Conservation (phyloP, 2,329 filamentous ascomycete species). For the Xylaria sp. region DNA sequence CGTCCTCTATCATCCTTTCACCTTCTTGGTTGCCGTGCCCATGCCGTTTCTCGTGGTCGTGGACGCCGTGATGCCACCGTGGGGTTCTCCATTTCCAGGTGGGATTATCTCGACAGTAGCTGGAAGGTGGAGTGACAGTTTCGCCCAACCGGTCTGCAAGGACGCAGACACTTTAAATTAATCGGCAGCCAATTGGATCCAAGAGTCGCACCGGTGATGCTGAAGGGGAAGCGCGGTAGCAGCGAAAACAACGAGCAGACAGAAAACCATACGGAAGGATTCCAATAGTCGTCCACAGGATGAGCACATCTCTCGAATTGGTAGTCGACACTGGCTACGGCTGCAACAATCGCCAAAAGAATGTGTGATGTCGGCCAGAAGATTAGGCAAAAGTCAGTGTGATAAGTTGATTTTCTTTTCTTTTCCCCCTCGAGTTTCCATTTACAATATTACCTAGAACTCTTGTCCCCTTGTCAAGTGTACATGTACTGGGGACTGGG, state of each 20-base stretch:
- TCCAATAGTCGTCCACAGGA: conserved; percentile 17
- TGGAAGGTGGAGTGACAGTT: conserved; percentile 38
- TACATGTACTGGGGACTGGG: conserved; percentile 18
- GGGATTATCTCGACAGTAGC: conserved; percentile 33
- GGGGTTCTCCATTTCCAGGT: conserved; percentile 25
- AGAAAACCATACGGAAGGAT: conserved; percentile 34
- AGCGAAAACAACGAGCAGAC: conserved; percentile 38
- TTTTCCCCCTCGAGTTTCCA: conserved; percentile 19
- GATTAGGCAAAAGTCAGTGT: conserved; percentile 35
- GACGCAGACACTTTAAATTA: conserved; percentile 45
- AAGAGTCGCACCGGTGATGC: conserved; percentile 43
- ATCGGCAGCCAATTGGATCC: conserved; percentile 46
- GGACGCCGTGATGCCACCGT: conserved; percentile 23
- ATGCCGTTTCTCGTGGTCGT: background rate
- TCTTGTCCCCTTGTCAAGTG: conserved; percentile 28
- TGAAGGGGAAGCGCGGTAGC: conserved; percentile 41
- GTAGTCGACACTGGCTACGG: conserved; percentile 26
- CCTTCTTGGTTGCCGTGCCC: conserved; percentile 16
- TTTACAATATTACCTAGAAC: conserved; percentile 20
- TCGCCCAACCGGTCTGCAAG: conserved; percentile 45
- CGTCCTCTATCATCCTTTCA: background rate
- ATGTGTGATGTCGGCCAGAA: conserved; percentile 19
- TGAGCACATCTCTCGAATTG: conserved; percentile 18
- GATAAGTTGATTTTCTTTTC: conserved; percentile 31
- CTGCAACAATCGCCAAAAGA: conserved; percentile 27